These are phyloP conservation scores for Lactifluus volemus DNA, from an alignment of 768 basidiomycete species.

Conservation along the genomic window DNA sequence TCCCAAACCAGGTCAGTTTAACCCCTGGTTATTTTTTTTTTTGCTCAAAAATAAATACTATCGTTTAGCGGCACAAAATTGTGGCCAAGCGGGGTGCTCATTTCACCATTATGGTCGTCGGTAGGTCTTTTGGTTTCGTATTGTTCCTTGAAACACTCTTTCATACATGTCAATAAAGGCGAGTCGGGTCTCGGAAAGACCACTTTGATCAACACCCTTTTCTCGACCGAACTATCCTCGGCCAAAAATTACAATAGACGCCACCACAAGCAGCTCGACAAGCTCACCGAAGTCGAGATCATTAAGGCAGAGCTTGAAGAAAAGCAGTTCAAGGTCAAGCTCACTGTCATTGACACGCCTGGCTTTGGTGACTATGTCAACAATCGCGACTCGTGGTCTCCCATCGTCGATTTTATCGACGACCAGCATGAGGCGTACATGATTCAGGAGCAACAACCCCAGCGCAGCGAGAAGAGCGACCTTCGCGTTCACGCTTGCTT, in stretches of 20 bases:
- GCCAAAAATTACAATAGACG: constrained; percentile 84
- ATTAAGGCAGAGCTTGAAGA: constrained; percentile 99
- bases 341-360: constrained; percentile 97
- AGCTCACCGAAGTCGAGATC: constrained; percentile 96
- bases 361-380: constrained; percentile 99
- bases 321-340: constrained; percentile 98
- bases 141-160: neutral
- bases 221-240: constrained; percentile 92
- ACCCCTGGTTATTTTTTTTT: constrained; percentile 19
- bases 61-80: constrained; percentile 87
- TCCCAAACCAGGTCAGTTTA: constrained; percentile 83
- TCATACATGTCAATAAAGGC: constrained; percentile 37
- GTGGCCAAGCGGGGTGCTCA: constrained; percentile 95
- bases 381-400: constrained; percentile 98
- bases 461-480: constrained; percentile 89
- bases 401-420: constrained; percentile 97
- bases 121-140: constrained; percentile 38
- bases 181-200: constrained; percentile 98
- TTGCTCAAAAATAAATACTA: neutral
- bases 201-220: constrained; percentile 96
- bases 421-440: constrained; percentile 94
- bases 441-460: constrained; percentile 99
- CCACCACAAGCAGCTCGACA: constrained; percentile 95
- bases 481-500: constrained; percentile 93
- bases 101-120: constrained; percentile 99